A percentile compares a stretch with the other conserved stretches of the same genome.
phyloP scores from a whole-genome alignment of 768 basidiomycete species.

The Hemileccinum impolitum region DNA sequence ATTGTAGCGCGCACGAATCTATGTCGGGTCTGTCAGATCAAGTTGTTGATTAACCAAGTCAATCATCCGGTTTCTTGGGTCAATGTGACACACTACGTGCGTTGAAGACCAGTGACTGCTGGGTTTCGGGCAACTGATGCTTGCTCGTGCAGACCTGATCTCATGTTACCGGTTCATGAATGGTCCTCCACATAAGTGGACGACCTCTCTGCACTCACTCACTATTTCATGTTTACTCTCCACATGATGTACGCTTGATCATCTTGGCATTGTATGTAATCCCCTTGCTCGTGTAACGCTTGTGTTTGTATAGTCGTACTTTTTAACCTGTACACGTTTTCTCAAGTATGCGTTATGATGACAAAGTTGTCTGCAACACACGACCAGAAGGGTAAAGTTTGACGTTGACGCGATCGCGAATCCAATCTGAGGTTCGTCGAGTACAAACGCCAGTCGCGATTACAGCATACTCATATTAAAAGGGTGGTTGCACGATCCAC shows the following conservation, averaged over 20 bases:
- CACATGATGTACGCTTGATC: not conserved
- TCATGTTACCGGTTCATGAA: constrained; percentile 3
- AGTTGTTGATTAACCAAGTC: constrained; percentile 25
- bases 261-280: not conserved
- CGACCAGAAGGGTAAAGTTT: too few relatives aligned
- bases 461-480: too few relatives aligned
- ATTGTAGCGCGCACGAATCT: constrained; percentile 23
- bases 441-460: too few relatives aligned
- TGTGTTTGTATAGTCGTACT: not conserved
- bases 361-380: too few relatives aligned
- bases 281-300: not conserved
- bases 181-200: not conserved
- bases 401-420: too few relatives aligned
- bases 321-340: too few relatives aligned
- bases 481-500: too few relatives aligned
- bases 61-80: constrained; percentile 22
- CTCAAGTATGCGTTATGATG: too few relatives aligned
- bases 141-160: constrained; percentile 6
- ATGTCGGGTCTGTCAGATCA: constrained; percentile 31
- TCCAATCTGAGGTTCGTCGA: too few relatives aligned
- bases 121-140: constrained; percentile 3
- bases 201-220: not conserved
- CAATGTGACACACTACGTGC: constrained; percentile 12
- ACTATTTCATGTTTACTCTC: not conserved
- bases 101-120: constrained; percentile 1